phyloP scores from a whole-genome alignment of 768 basidiomycete species.

The Serpula lacrymans region DNA sequence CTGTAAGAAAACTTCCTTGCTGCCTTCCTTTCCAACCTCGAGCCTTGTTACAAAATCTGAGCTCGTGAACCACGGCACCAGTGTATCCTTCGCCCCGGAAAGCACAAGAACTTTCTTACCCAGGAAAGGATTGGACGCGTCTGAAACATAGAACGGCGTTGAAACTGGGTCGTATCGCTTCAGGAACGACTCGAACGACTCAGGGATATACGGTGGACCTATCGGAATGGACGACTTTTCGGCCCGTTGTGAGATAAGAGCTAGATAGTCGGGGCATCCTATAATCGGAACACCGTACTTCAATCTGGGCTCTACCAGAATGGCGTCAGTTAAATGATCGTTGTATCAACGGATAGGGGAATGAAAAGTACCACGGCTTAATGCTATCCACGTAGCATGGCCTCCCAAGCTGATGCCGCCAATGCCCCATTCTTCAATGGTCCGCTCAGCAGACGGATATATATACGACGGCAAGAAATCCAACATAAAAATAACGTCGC shows the following conservation, averaged over 20 bases:
- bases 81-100: conserved; percentile 57
- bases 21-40: conserved; percentile 48
- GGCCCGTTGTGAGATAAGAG: conserved; percentile 58
- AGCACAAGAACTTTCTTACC: conserved; percentile 75
- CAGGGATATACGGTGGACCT: conserved; percentile 55
- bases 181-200: conserved; percentile 47
- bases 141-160: conserved; percentile 37
- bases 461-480: conserved; percentile 75
- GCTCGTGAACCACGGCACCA: conserved; percentile 67
- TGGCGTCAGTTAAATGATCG: not conserved
- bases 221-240: conserved; percentile 37
- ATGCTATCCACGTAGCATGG: conserved; percentile 75
- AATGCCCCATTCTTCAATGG: conserved; percentile 65
- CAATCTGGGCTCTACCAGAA: conserved; percentile 41
- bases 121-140: conserved; percentile 52
- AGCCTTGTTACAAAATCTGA: conserved; percentile 53
- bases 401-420: conserved; percentile 82
- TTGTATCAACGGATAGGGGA: not conserved
- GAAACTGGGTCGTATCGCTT: conserved; percentile 41
- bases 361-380: conserved; percentile 39
- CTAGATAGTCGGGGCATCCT: conserved; percentile 68
- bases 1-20: conserved; percentile 54
- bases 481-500: conserved; percentile 77
- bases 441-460: conserved; percentile 62
- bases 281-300: conserved; percentile 50